Base-by-base conservation (phyloP, 345 rosid genomes). In the Hypericum androsaemum region DNA sequence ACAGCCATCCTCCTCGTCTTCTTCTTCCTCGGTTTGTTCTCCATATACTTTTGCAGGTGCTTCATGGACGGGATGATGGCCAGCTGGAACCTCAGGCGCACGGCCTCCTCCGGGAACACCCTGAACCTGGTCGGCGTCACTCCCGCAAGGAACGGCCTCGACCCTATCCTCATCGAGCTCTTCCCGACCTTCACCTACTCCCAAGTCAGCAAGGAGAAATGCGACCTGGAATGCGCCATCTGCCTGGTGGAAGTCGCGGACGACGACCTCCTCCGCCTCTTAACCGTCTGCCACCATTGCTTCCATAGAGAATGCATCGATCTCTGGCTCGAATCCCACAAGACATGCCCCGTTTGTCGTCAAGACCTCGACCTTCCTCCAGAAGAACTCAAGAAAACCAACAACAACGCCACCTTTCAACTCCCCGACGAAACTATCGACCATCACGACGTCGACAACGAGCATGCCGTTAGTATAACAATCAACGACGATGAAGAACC, bases 341-440 rank as follows among this genome's bases (percentile, higher is more conserved):
- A 72, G 57, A 81, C 95, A 5, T 89, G 97, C 36, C 97, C 97
- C 0, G 88, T 89, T 64, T 89, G 97, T 60, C 94, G 94, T 0
- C 59, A 71, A 2, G 77, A 80, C 43, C 84, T 89, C 35, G 88
- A 86, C 43, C 64, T 78, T 55, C 74, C 82, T 22, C 63, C 22
- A 12, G 68, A 60, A 52, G 12, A 69, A 7, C 36, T 66, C 12
- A 73, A 68, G 13, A 77, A 68, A 48, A 61, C 64, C 12, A 86
- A 71, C 0, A 12, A 8, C 0, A 13, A 42, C 38, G 50, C 60
- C 37, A 66, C n/a, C 3, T 53, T 52, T 35, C 47, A 22, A 32
- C 53, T 48, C 17, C 7, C 32, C 11, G 51, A 22, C 39, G 69
- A 39, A 4, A 12, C 5, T 10, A 11, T 8, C 6, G 28, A 37